Percentiles rank a stretch among this genome's conserved stretches.
Evolutionary conservation across 1,284 basidiomycete genomes (phyloP).

Genomic region (Pascua guehoae): DNA sequence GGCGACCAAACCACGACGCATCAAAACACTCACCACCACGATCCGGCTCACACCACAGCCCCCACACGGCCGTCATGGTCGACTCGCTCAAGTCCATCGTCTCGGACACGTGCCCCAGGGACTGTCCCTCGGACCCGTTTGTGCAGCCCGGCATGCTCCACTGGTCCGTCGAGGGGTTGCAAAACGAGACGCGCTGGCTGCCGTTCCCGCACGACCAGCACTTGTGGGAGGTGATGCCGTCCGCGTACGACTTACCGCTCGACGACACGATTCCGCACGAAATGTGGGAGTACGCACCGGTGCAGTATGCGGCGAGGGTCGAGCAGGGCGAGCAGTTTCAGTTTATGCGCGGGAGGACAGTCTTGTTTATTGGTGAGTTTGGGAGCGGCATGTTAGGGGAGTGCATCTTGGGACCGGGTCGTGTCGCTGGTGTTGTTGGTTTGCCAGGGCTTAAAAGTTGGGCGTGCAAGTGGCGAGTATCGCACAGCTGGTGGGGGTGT

Average conservation of each 20-base stretch:
- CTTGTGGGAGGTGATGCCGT: constrained; percentile 1
- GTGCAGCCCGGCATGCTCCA: constrained; percentile 23
- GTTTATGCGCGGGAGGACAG: constrained; percentile 15
- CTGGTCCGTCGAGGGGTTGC: constrained; percentile 9
- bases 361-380: constrained; percentile 19
- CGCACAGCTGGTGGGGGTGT: too few relatives aligned
- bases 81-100: too few relatives aligned
- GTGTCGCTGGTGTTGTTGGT: too few relatives aligned
- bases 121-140: constrained; percentile 20
- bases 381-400: too few relatives aligned
- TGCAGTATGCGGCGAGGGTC: constrained; percentile 12
- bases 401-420: too few relatives aligned
- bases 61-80: too few relatives aligned
- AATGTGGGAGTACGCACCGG: constrained; percentile 9
- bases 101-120: not conserved
- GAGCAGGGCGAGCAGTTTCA: constrained; percentile 14
- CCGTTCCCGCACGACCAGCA: constrained; percentile 12
- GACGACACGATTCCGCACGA: constrained; percentile 5
- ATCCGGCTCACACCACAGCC: too few relatives aligned
- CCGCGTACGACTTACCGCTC: constrained; percentile 10
- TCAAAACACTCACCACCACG: too few relatives aligned
- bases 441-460: too few relatives aligned
- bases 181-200: constrained; percentile 24
- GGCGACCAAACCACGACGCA: too few relatives aligned
- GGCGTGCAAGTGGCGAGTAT: too few relatives aligned